phyloP scores from a whole-genome alignment of 768 basidiomycete species.

The Sarcomyxa edulis region DNA sequence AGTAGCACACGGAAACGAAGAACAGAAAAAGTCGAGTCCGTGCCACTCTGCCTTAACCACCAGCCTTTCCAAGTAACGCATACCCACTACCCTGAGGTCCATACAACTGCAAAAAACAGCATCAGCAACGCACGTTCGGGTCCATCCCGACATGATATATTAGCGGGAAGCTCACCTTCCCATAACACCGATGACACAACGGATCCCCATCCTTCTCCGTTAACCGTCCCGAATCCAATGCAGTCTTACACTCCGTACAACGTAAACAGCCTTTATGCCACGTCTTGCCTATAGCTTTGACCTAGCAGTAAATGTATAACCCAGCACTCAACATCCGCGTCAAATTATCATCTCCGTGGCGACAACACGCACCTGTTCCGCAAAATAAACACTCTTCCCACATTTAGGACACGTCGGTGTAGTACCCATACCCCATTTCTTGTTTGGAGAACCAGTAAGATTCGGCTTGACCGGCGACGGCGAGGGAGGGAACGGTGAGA shows the following conservation, averaged over 20 bases:
- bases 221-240: constrained; percentile 66
- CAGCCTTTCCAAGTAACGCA: constrained; percentile 52
- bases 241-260: constrained; percentile 66
- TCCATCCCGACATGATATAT: too few relatives aligned
- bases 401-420: constrained; percentile 66
- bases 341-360: neutral
- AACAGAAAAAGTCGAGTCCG: too few relatives aligned
- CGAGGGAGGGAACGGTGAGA: too few relatives aligned
- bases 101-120: constrained; percentile 40
- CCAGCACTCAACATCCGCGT: too few relatives aligned
- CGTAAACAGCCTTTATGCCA: constrained; percentile 75
- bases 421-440: constrained; percentile 47
- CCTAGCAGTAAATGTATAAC: constrained; percentile 36
- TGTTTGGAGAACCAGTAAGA: constrained; percentile 32
- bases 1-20: too few relatives aligned
- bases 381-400: constrained; percentile 76
- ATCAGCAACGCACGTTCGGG: neutral
- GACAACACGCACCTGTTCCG: constrained; percentile 56
- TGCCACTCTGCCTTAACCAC: constrained; percentile 17
- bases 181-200: constrained; percentile 68
- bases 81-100: constrained; percentile 75
- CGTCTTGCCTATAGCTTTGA: constrained; percentile 77
- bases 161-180: too few relatives aligned
- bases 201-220: constrained; percentile 75
- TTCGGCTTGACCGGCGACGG: constrained; percentile 28